Percentiles rank a stretch among this genome's conserved stretches.
Conservation (phyloP, 208 protist genomes). For the Acanthamoeba triangularis region DNA sequence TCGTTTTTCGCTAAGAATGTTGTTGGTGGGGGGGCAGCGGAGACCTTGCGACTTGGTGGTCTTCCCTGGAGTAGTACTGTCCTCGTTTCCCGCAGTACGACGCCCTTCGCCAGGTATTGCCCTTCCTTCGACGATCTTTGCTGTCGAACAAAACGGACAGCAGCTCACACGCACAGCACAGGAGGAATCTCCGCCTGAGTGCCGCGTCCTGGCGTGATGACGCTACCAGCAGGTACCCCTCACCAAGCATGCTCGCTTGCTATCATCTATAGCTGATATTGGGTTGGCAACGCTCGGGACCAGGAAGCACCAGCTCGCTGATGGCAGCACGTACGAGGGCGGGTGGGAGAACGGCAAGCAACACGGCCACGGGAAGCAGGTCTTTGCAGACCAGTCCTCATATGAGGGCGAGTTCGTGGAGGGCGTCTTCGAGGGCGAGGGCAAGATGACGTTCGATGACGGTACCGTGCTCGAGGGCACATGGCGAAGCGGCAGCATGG, state of each 20-base stretch:
- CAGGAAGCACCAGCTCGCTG: slow-evolving; percentile 29
- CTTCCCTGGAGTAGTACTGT: too few relatives aligned
- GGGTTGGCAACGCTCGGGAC: neutral
- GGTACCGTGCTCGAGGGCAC: slow-evolving; percentile 81
- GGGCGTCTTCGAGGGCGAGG: slow-evolving; percentile 73
- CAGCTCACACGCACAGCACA: too few relatives aligned
- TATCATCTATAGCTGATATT: neutral
- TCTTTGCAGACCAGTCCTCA: neutral
- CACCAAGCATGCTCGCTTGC: neutral
- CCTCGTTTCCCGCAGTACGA: neutral
- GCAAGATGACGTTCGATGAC: slow-evolving; percentile 79
- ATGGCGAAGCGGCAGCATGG: slow-evolving; percentile 66
- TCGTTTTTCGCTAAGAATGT: too few relatives aligned
- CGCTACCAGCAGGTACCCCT: neutral
- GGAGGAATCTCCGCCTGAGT: neutral
- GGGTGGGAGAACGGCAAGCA: slow-evolving; percentile 3
- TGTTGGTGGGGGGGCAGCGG: too few relatives aligned
- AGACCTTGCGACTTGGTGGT: too few relatives aligned
- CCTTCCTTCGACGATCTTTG: neutral
- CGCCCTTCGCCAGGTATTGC: neutral
- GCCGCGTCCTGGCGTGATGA: neutral
- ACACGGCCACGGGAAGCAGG: slow-evolving; percentile 31
- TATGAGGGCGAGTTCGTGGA: slow-evolving; percentile 78
- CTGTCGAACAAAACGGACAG: neutral
- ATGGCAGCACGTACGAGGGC: slow-evolving; percentile 64